Base-by-base conservation (phyloP, 176 grass and related monocot genomes). In the Microstegium vimineum region DNA sequence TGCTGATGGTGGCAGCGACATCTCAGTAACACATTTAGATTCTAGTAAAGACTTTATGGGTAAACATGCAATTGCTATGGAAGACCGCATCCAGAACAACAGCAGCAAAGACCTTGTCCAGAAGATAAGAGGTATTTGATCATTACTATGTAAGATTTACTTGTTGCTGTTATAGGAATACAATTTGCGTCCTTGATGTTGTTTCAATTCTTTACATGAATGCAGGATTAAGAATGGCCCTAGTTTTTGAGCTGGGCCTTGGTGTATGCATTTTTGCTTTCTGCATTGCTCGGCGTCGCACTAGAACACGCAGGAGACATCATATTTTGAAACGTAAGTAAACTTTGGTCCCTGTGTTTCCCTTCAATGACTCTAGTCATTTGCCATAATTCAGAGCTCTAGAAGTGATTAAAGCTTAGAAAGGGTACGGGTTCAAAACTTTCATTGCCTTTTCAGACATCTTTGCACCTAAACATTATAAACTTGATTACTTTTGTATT, bases 291-390 rank as follows among this genome's bases (percentile, higher is more conserved):
- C 70, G 81, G 43, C 54, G 81, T 26, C 75, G 71, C 45, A 91
- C 75, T 86, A 80, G 79, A 81, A 61, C 57, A 75, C 75, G 51
- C 42, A 90, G 88, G 68, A 86, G 86, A 79, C 90, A 82, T 0
- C 75, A 91, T 79, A 74, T 87, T 43, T 91, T 86, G 86, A 89
- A 85, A 74, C 70, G 82, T 91, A 89, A 90, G 84, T 78, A 87
- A 80, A 73, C 56, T 60, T 64, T 62, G 33, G 0, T 18, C 49
- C 78, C 41, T 59, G 2, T 45, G 18, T 25, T 73, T 84, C 31
- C 10, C n/a, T 52, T 63, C 59, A 26, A 7, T 56, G 23, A 3
- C 16, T 66, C 6, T 66, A 81, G 27, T 30, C 60, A 62, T 73
- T 45, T 69, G 49, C 7, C 34, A 66, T 49, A 11, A 76, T 51